A percentile compares a stretch with the other conserved stretches of the same genome.
Evolutionary conservation across 208 protist species (phyloP).

Genomic region (Endotrypanum monterogeii): DNA sequence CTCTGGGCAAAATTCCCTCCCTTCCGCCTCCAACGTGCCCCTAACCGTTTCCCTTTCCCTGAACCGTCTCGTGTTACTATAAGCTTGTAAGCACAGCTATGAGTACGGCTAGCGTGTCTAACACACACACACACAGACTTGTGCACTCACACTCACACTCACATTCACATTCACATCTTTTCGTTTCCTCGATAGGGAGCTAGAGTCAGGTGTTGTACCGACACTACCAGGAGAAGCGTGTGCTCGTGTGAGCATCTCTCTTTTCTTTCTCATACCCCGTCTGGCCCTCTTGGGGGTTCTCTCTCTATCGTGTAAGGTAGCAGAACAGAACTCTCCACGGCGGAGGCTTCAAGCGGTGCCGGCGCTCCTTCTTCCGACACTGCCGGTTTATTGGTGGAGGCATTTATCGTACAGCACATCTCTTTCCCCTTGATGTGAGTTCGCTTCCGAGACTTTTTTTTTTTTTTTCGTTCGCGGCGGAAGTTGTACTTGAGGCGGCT

Average conservation of each 20-base stretch:
- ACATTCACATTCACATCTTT: background rate
- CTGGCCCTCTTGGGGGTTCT: background rate
- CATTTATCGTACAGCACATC: background rate
- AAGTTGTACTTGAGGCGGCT: background rate
- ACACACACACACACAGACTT: background rate
- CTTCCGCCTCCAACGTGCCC: background rate
- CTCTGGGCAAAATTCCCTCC: background rate
- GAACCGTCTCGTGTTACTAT: background rate
- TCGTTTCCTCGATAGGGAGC: background rate
- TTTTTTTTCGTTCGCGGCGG: background rate
- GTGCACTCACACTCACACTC: background rate
- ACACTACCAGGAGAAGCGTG: background rate
- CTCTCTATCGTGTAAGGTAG: background rate
- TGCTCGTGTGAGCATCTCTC: background rate
- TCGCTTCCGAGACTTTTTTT: background rate
- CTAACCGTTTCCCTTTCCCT: background rate
- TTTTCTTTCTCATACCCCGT: background rate
- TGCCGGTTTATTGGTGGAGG: background rate
- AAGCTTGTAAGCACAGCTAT: background rate
- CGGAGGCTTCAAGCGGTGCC: background rate
- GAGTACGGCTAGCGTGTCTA: background rate
- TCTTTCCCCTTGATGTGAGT: conserved; percentile 3
- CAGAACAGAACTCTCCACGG: background rate
- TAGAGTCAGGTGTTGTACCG: background rate
- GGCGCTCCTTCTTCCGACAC: background rate